A percentile compares a stretch with the other conserved stretches of the same genome.
Conservation (phyloP, 179 eudicot species). For the Beta corolliflora region DNA sequence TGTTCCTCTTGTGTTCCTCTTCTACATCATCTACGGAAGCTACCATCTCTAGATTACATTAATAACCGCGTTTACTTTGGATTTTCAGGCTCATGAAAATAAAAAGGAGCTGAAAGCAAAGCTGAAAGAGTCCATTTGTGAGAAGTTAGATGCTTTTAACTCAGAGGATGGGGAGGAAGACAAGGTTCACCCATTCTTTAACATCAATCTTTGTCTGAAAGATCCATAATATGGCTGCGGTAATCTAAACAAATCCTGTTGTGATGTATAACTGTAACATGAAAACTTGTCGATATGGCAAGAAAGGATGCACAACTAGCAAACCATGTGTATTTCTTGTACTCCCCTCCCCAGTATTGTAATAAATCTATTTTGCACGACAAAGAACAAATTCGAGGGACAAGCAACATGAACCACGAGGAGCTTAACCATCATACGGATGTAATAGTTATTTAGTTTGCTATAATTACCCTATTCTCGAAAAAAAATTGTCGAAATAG, state of each 20-base stretch:
- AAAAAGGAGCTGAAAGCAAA: slow-evolving; percentile 79
- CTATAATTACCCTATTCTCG: too few species aligned
- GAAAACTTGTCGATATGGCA: too few species aligned
- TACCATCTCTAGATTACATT: slow-evolving; percentile 1
- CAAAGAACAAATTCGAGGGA: too few species aligned
- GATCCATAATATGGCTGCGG: neutral
- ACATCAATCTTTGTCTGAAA: neutral
- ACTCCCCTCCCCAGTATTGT: too few species aligned
- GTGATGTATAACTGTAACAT: neutral
- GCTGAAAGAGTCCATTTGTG: slow-evolving; percentile 80
- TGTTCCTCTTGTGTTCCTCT: too few species aligned
- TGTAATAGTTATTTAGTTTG: too few species aligned
- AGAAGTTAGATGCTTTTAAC: slow-evolving; percentile 80
- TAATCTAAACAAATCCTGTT: neutral
- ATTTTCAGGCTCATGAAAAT: slow-evolving; percentile 63
- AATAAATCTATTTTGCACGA: too few species aligned
- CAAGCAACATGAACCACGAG: too few species aligned
- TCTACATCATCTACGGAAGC: neutral
- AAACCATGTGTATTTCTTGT: too few species aligned
- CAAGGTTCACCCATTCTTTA: slow-evolving; percentile 53
- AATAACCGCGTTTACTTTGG: slow-evolving; percentile 10
- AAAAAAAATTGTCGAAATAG: too few species aligned
- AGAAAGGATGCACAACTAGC: too few species aligned
- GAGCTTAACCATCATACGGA: too few species aligned
- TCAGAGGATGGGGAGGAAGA: slow-evolving; percentile 71